Percentiles rank a stretch among this genome's conserved stretches.
Conservation (phyloP, 352 stramenopile species). For the Globisporangium cederbergense region DNA sequence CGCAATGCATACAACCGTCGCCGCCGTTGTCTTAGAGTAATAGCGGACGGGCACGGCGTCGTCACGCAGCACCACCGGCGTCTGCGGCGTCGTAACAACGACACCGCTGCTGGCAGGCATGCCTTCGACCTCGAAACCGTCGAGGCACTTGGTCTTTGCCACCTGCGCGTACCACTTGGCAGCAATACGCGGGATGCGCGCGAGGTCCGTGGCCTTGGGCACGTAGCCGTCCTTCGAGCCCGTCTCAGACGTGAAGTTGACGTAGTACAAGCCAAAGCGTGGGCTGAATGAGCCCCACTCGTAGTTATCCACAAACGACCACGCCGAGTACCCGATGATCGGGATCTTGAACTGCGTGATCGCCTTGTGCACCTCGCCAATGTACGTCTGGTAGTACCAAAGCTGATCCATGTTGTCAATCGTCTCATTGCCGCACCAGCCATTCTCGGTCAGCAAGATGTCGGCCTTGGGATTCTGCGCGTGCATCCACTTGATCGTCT, state of each 20-base stretch:
- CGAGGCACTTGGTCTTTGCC: slow-evolving; percentile 58
- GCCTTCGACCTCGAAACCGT: slow-evolving; percentile 14
- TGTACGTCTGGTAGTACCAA: slow-evolving; percentile 46
- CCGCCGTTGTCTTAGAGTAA: slow-evolving; percentile 1
- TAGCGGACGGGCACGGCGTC: neutral
- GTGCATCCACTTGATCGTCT: slow-evolving; percentile 40
- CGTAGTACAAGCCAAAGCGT: slow-evolving; percentile 49
- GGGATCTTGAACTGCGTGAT: slow-evolving; percentile 43
- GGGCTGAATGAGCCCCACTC: slow-evolving; percentile 88
- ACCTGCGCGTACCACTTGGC: slow-evolving; percentile 58
- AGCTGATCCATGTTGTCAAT: slow-evolving; percentile 50
- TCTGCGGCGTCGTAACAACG: neutral
- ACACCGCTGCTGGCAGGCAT: neutral
- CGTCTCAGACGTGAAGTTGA: slow-evolving; percentile 34
- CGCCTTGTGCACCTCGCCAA: slow-evolving; percentile 45
- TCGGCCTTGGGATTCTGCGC: slow-evolving; percentile 28
- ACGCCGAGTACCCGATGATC: slow-evolving; percentile 88
- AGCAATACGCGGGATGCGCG: slow-evolving; percentile 34
- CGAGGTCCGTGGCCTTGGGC: slow-evolving; percentile 23
- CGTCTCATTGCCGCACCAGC: slow-evolving; percentile 45
- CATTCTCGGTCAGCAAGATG: slow-evolving; percentile 50
- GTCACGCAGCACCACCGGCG: slow-evolving; percentile 3
- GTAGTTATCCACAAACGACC: slow-evolving; percentile 94
- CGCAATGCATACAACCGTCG: slow-evolving; percentile 3
- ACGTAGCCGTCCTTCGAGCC: slow-evolving; percentile 27